These are phyloP conservation scores for Tinospora cordifolia DNA, from an alignment of 164 flowering plant species.

Conservation along the genomic window DNA sequence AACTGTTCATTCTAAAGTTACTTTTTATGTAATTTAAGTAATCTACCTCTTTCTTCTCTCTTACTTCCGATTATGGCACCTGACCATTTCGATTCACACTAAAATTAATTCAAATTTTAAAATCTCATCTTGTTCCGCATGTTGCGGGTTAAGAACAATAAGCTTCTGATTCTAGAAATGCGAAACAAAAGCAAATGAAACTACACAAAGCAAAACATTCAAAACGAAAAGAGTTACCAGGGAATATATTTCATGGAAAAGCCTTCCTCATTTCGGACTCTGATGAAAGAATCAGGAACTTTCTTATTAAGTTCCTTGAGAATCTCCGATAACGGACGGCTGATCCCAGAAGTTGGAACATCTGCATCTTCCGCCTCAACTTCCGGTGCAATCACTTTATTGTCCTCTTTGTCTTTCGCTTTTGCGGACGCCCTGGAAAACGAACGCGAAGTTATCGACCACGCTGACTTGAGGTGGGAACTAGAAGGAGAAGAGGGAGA, in stretches of 20 bases:
- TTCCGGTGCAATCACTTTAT: constrained; percentile 10
- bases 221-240: constrained; percentile 35
- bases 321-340: constrained; percentile 69
- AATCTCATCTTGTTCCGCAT: no score
- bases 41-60: no score
- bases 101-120: no score
- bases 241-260: constrained; percentile 64
- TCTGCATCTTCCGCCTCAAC: constrained; percentile 16
- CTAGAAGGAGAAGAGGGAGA: constrained; percentile 4
- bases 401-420: constrained; percentile 7
- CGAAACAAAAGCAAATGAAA: neutral
- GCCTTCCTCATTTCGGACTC: constrained; percentile 50
- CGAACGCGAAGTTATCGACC: constrained; percentile 5
- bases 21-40: no score
- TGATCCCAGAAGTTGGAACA: constrained; percentile 51
- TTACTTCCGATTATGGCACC: no score
- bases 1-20: no score
- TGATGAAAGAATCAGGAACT: constrained; percentile 68
- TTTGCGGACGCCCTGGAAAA: constrained; percentile 10
- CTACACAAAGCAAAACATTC: neutral
- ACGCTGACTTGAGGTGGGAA: neutral
- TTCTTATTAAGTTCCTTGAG: constrained; percentile 69
- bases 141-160: no score
- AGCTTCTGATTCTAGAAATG: neutral
- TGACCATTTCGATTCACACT: no score